Conservation (phyloP, 495 filamentous ascomycete species). For the Neurospora sublineolata region DNA sequence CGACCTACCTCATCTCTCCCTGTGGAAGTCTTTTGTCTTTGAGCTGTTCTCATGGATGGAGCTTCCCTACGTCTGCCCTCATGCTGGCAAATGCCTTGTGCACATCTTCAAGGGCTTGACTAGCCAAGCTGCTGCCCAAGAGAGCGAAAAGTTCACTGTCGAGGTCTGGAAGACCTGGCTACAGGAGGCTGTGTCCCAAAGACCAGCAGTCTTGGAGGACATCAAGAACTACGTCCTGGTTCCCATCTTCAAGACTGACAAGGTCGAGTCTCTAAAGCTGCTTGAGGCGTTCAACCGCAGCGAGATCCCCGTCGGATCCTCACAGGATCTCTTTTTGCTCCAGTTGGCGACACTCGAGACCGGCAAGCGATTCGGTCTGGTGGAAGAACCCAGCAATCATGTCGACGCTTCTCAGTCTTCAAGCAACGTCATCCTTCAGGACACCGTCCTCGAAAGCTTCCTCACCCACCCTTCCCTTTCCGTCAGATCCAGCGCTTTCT, state of each 20-base stretch:
- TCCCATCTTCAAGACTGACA: conserved; percentile 52
- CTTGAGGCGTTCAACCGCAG: conserved; percentile 33
- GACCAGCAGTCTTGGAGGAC: conserved; percentile 47
- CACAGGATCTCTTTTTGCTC: conserved; percentile 36
- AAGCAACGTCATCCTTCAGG: conserved; percentile 27
- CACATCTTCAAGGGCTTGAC: conserved; percentile 38
- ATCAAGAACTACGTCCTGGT: conserved; percentile 66
- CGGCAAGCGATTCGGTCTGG: conserved; percentile 66
- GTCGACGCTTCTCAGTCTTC: conserved; percentile 5
- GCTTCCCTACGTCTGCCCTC: conserved; percentile 49
- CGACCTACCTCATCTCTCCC: conserved; percentile 2
- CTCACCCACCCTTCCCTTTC: conserved; percentile 50
- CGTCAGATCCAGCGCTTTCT: conserved; percentile 63
- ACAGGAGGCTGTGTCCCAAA: conserved; percentile 30
- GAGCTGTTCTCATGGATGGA: conserved; percentile 50
- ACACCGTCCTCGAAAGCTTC: conserved; percentile 36
- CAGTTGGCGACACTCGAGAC: conserved; percentile 60
- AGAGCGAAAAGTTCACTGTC: conserved; percentile 19
- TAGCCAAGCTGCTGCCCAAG: conserved; percentile 8
- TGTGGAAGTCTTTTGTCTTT: conserved; percentile 35
- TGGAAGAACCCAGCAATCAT: conserved; percentile 56
- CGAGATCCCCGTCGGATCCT: conserved; percentile 29
- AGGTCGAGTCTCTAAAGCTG: conserved; percentile 43
- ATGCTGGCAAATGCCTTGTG: conserved; percentile 53
- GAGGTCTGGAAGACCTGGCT: conserved; percentile 40